A percentile compares a stretch with the other conserved stretches of the same genome.
phyloP scores from a whole-genome alignment of 176 grass and related monocot species.

The Elymus sibiricus region DNA sequence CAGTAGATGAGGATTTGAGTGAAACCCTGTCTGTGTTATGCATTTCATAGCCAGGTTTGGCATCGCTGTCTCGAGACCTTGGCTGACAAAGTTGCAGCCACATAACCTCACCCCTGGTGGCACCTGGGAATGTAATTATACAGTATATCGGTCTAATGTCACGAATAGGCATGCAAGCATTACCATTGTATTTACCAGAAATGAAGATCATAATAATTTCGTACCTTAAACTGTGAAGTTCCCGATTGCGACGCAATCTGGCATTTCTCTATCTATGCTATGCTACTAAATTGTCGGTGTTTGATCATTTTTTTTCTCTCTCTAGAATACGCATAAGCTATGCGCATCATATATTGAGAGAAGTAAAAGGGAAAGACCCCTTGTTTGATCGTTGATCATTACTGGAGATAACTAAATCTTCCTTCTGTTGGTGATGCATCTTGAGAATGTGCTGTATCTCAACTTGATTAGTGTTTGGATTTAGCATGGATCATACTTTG shows the following conservation, averaged over 20 bases:
- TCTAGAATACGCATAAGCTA: too few species aligned
- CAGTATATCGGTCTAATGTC: neutral
- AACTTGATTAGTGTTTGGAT: neutral
- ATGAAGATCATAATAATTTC: neutral
- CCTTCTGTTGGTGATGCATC: neutral
- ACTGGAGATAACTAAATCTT: neutral
- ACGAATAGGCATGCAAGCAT: neutral
- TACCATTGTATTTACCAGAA: neutral
- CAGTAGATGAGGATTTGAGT: neutral
- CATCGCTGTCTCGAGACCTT: neutral
- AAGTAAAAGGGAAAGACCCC: too few species aligned
- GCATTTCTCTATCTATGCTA: neutral
- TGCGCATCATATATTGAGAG: too few species aligned
- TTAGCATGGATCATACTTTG: neutral
- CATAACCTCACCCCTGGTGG: neutral
- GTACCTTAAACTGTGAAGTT: neutral
- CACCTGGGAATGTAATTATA: constrained; percentile 8
- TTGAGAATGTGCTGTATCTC: neutral
- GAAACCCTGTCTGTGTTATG: neutral
- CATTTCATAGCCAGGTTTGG: constrained; percentile 12
- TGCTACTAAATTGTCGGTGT: neutral
- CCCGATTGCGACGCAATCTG: neutral
- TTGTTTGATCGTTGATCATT: neutral
- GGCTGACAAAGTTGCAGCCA: constrained; percentile 16
- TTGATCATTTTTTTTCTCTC: neutral